Evolutionary conservation across 176 grass and related monocot species (phyloP), one percentile per base, ranked within the genome.

Genomic region (Cenchrus fungigraminus): DNA sequence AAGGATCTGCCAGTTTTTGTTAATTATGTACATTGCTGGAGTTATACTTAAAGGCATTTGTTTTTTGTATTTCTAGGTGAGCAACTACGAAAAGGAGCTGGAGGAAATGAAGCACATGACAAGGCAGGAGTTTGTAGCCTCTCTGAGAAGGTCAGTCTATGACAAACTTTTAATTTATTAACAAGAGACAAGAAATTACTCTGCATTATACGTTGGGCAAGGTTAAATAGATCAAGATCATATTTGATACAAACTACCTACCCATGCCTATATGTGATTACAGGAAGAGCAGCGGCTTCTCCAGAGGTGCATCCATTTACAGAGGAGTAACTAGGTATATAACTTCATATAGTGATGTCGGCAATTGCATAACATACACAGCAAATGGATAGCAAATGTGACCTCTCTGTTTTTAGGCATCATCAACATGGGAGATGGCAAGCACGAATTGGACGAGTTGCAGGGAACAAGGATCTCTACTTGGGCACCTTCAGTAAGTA

Each of bases 21-120:
- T 59, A 74, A 74, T 9, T 34, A 53, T 54, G 14, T 54, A 45
- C 25, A 32, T 85, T 71, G 37, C 67, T 32, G 50, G 9, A 40
- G 34, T 57, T 79, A 47, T 79, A 82, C 78, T 82, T 83, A 83
- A 86, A 89, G n/a, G 2, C 19, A 45, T 76, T 66, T 68, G 31
- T 82, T 82, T 82, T 82, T 25, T 81, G 59, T 44, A 87, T 68
- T 40, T 87, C 76, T 73, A 95, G 93, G 82, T 91, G 64, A 89
- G 65, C 44, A 91, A 92, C 47, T 95, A 92, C 5, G 93, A 95
- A 65, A 95, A 92, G 13, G 93, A 95, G 77, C 19, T 95, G 63
- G 93, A 91, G 66, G 93, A 95, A 73, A 95, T 95, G 93, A 95
- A 95, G 73, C 88, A 92, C 83, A 95, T 95, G 93, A 95, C 93